phyloP scores from a whole-genome alignment of 129 eudicot genomes.

The Escallonia herrerae region DNA sequence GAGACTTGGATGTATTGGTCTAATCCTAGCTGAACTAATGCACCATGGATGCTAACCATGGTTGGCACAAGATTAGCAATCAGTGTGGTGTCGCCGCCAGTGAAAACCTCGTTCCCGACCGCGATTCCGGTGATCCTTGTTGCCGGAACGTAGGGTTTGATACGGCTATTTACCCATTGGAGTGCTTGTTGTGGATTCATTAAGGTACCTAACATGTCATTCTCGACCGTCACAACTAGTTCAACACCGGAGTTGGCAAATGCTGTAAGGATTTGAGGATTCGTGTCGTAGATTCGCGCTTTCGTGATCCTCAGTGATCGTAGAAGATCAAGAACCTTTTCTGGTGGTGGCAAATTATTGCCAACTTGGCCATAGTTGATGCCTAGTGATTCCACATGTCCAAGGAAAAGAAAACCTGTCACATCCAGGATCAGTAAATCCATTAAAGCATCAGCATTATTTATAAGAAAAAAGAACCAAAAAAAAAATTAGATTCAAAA shows the following conservation, averaged over 20 bases:
- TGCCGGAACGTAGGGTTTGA: slow-evolving; percentile 61
- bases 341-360: slow-evolving; percentile 82
- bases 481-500: not conserved
- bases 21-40: slow-evolving; percentile 50
- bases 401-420: slow-evolving; percentile 33
- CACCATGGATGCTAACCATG: slow-evolving; percentile 62
- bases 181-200: slow-evolving; percentile 69
- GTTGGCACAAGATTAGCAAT: slow-evolving; percentile 61
- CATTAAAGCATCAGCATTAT: not conserved
- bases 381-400: slow-evolving; percentile 53
- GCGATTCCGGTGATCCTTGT: slow-evolving; percentile 75
- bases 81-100: slow-evolving; percentile 59
- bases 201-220: slow-evolving; percentile 39
- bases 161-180: slow-evolving; percentile 66
- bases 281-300: slow-evolving; percentile 85
- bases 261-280: slow-evolving; percentile 64
- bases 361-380: slow-evolving; percentile 88
- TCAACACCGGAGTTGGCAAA: slow-evolving; percentile 70
- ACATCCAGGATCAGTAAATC: not conserved
- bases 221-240: slow-evolving; percentile 64
- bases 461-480: not conserved
- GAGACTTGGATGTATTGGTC: slow-evolving; percentile 59
- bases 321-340: slow-evolving; percentile 51
- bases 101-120: slow-evolving; percentile 85
- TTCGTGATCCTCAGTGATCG: slow-evolving; percentile 48